These are phyloP conservation scores for Rhizophagus sp. DNA, from an alignment of 192 early-diverging fungal genomes.

Conservation along the genomic window DNA sequence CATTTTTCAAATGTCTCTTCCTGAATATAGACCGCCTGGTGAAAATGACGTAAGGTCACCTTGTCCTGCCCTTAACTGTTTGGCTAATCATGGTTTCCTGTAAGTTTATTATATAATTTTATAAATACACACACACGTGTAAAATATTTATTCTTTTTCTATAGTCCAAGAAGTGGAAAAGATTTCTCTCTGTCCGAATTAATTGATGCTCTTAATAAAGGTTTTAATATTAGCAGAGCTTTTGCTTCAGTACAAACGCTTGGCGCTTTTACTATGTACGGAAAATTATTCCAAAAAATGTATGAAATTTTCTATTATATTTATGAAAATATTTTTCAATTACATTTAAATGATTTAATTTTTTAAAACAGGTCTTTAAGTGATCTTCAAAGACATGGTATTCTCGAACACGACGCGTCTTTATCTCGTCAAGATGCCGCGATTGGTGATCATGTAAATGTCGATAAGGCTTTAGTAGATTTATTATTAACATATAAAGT, in stretches of 20 bases:
- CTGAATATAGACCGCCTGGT: conserved; percentile 19
- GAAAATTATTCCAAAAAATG: neutral
- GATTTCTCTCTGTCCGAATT: neutral
- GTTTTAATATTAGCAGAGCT: neutral
- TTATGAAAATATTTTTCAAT: no score
- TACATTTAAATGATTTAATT: no score
- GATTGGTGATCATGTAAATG: conserved; percentile 6
- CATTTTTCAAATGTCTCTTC: no score
- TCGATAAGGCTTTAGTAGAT: conserved; percentile 16
- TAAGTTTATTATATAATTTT: neutral
- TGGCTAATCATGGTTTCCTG: conserved; percentile 27
- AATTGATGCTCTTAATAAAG: neutral
- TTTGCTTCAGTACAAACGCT: neutral
- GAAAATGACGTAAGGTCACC: conserved; percentile 20
- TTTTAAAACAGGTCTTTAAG: neutral
- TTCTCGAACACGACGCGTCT: conserved; percentile 27
- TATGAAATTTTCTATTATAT: neutral
- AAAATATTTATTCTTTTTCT: neutral
- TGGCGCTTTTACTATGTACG: neutral
- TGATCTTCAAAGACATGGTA: neutral
- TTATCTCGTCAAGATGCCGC: conserved; percentile 6
- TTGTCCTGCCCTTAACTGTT: conserved; percentile 9
- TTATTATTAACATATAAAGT: neutral
- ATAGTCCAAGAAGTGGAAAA: neutral
- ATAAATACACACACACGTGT: no score